Conservation (phyloP, 257 asterid species). For the Ilex aquifolium region DNA sequence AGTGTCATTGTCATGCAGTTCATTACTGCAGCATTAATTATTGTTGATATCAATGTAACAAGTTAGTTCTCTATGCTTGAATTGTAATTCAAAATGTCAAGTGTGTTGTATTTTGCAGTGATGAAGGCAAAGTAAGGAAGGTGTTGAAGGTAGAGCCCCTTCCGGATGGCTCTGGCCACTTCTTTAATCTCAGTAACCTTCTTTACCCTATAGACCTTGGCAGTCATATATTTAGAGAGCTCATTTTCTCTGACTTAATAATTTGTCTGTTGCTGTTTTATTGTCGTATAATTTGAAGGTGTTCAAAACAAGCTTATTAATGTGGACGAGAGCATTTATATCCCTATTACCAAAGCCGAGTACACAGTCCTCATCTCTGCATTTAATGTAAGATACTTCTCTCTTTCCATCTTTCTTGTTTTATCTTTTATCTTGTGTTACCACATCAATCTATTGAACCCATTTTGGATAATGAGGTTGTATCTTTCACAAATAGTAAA, state of each 20-base stretch:
- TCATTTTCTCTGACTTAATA: neutral
- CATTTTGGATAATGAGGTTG: too few species aligned
- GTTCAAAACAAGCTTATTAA: conserved; percentile 90
- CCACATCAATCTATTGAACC: neutral
- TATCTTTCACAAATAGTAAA: too few species aligned
- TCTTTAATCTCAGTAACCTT: conserved; percentile 82
- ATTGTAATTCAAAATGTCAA: too few species aligned
- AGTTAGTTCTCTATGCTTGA: too few species aligned
- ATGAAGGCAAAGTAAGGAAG: conserved; percentile 92
- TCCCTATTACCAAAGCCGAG: conserved; percentile 87
- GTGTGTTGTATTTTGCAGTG: conserved; percentile 48
- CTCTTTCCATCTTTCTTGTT: neutral
- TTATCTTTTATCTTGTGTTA: conserved; percentile 1
- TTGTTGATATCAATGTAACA: too few species aligned
- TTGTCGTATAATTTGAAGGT: conserved; percentile 42
- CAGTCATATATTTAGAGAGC: too few species aligned
- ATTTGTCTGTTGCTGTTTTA: conserved; percentile 7
- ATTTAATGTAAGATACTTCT: conserved; percentile 60
- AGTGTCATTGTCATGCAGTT: too few species aligned
- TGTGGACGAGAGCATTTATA: conserved; percentile 77
- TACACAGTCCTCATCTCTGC: conserved; percentile 74
- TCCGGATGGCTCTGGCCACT: conserved; percentile 99
- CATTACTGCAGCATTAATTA: too few species aligned
- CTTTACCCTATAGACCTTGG: conserved; percentile 7
- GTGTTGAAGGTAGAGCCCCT: conserved; percentile 94